phyloP scores from a whole-genome alignment of 2,329 filamentous ascomycete genomes.

The Aspergillus pseudoviridinutans region DNA sequence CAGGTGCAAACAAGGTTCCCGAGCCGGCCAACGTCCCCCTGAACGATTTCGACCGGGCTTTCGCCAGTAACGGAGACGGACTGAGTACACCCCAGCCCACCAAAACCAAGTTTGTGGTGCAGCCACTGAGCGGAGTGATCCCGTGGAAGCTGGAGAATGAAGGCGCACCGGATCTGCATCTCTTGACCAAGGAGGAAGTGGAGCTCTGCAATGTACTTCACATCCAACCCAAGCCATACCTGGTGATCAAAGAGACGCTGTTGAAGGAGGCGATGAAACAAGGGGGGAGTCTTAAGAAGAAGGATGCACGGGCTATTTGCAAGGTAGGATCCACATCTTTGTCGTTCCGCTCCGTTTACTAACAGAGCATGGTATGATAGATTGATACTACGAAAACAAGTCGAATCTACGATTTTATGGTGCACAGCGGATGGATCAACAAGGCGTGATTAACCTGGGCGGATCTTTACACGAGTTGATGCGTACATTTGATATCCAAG shows the following conservation, averaged over 20 bases:
- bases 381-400: slow-evolving; percentile 82
- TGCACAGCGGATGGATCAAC: slow-evolving; percentile 85
- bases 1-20: slow-evolving; percentile 25
- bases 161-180: slow-evolving; percentile 71
- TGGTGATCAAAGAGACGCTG: slow-evolving; percentile 92
- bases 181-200: slow-evolving; percentile 77
- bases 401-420: slow-evolving; percentile 90
- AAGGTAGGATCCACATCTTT: slow-evolving; percentile 38
- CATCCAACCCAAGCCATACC: slow-evolving; percentile 88
- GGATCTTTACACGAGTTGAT: slow-evolving; percentile 1
- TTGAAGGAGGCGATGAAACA: slow-evolving; percentile 85
- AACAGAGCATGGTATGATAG: slow-evolving; percentile 28
- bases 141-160: slow-evolving; percentile 67
- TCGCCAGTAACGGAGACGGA: slow-evolving; percentile 48
- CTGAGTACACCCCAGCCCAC: slow-evolving; percentile 35
- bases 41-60: slow-evolving; percentile 53
- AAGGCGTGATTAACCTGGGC: slow-evolving; percentile 57
- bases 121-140: slow-evolving; percentile 44
- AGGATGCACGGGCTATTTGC: slow-evolving; percentile 83
- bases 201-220: slow-evolving; percentile 82
- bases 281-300: slow-evolving; percentile 87
- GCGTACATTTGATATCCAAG: slow-evolving; percentile 15
- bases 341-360: not conserved
- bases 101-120: slow-evolving; percentile 52
- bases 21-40: slow-evolving; percentile 32